Percentiles rank a stretch among this genome's conserved stretches.
Conservation (phyloP, 1,284 basidiomycete genomes). For the Fomitopsis pinicola region DNA sequence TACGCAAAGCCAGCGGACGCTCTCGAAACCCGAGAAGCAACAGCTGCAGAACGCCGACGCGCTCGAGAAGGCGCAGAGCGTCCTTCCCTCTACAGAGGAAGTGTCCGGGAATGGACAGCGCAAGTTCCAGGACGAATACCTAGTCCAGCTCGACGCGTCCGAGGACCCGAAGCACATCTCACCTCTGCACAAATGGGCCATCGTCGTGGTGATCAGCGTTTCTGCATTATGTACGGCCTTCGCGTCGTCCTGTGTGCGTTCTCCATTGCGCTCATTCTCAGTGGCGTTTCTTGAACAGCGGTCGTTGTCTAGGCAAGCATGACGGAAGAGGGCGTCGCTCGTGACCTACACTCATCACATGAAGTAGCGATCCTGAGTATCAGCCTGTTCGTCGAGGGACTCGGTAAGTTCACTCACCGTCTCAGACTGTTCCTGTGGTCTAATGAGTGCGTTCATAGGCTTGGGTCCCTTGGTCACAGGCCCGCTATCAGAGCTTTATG, state of each 20-base stretch:
- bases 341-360: conserved; percentile 54
- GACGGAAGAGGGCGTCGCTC: conserved; percentile 57
- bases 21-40: neutral
- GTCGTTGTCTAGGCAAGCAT: conserved; percentile 47
- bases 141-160: conserved; percentile 36
- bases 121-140: conserved; percentile 30
- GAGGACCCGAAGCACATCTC: conserved; percentile 51
- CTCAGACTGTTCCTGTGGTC: neutral
- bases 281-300: neutral
- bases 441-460: conserved; percentile 20
- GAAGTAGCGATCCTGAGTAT: conserved; percentile 69
- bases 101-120: neutral
- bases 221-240: conserved; percentile 64
- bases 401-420: conserved; percentile 27
- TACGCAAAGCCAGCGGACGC: neutral
- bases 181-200: conserved; percentile 48
- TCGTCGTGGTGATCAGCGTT: conserved; percentile 47
- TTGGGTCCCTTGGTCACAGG: conserved; percentile 46
- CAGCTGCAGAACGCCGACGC: neutral
- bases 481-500: conserved; percentile 52
- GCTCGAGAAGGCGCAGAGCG: neutral
- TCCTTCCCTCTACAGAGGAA: neutral
- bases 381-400: conserved; percentile 65
- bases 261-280: neutral
- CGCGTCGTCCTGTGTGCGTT: conserved; percentile 62